Evolutionary conservation across 1,284 basidiomycete species (phyloP).

Genomic region (Meripilus lineatus): DNA sequence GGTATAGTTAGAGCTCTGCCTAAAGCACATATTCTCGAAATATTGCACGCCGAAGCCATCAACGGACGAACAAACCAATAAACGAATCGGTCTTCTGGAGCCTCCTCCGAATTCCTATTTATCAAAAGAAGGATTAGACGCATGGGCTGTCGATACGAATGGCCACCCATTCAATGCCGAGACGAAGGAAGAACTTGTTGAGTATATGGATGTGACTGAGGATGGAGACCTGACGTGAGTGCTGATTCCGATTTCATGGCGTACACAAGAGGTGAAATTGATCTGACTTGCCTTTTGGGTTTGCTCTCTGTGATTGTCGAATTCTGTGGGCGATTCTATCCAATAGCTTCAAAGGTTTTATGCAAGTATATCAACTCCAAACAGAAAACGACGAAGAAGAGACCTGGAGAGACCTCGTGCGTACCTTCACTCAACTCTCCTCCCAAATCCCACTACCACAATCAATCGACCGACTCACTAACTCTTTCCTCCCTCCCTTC

Average conservation of each 20-base stretch:
- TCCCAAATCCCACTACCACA: slow-evolving; percentile 8
- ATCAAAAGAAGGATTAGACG: slow-evolving; percentile 54
- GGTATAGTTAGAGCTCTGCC: slow-evolving; percentile 52
- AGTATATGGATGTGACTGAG: slow-evolving; percentile 69
- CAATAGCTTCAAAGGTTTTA: slow-evolving; percentile 70
- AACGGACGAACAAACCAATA: slow-evolving; percentile 15
- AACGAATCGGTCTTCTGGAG: slow-evolving; percentile 28
- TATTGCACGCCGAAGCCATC: slow-evolving; percentile 54
- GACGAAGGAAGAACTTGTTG: slow-evolving; percentile 70
- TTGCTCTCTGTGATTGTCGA: slow-evolving; percentile 48
- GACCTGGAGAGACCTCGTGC: slow-evolving; percentile 74
- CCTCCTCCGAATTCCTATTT: slow-evolving; percentile 59
- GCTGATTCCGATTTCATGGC: too few relatives aligned
- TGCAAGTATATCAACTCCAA: slow-evolving; percentile 77
- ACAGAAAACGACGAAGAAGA: slow-evolving; percentile 79
- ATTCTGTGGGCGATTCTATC: background rate
- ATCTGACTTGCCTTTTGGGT: slow-evolving; percentile 25
- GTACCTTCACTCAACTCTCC: slow-evolving; percentile 18
- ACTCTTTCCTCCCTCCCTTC: background rate
- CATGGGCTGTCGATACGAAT: slow-evolving; percentile 74
- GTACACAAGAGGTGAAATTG: background rate
- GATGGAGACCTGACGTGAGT: slow-evolving; percentile 71
- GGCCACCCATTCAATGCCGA: slow-evolving; percentile 67
- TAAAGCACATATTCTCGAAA: slow-evolving; percentile 70
- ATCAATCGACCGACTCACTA: background rate